A percentile compares a stretch with the other conserved stretches of the same genome.
Conservation (phyloP, 140 eudicot genomes). For the Senecio squalidus region DNA sequence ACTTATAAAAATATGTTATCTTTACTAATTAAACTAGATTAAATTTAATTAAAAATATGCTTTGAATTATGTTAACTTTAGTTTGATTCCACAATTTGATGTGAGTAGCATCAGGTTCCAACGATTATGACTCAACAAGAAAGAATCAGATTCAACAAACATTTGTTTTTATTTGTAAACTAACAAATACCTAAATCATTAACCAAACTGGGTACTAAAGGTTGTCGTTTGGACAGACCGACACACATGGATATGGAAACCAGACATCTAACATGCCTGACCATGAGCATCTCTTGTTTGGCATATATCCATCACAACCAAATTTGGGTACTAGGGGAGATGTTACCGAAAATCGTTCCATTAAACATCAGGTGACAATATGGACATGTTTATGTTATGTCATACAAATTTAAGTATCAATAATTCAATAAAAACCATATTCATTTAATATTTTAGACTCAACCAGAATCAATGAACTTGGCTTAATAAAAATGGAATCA, state of each 20-base stretch:
- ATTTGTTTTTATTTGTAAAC: not conserved
- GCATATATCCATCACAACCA: conserved; percentile 30
- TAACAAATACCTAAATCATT: not conserved
- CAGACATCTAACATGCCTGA: conserved; percentile 23
- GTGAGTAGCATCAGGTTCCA: conserved; percentile 29
- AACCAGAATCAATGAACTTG: too few relatives aligned
- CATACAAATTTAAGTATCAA: too few relatives aligned
- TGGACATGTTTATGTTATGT: not conserved
- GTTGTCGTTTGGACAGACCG: conserved; percentile 10
- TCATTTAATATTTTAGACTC: not conserved
- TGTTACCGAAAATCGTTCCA: conserved; percentile 5
- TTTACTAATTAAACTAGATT: not conserved
- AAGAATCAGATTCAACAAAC: conserved; percentile 19
- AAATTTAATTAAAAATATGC: not conserved
- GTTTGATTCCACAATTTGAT: conserved; percentile 21
- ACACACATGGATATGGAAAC: conserved; percentile 21
- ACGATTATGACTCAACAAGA: conserved; percentile 18
- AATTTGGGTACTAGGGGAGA: not conserved
- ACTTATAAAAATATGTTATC: not conserved
- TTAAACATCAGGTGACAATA: conserved; percentile 7
- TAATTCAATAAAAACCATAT: too few relatives aligned
- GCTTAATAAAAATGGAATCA: too few relatives aligned
- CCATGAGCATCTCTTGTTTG: conserved; percentile 33
- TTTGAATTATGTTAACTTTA: conserved; percentile 14
- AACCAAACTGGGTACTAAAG: conserved; percentile 16